Evolutionary conservation across 257 asterid species (phyloP), one percentile per base, ranked within the genome.

Genomic region (Fraxinus excelsior): DNA sequence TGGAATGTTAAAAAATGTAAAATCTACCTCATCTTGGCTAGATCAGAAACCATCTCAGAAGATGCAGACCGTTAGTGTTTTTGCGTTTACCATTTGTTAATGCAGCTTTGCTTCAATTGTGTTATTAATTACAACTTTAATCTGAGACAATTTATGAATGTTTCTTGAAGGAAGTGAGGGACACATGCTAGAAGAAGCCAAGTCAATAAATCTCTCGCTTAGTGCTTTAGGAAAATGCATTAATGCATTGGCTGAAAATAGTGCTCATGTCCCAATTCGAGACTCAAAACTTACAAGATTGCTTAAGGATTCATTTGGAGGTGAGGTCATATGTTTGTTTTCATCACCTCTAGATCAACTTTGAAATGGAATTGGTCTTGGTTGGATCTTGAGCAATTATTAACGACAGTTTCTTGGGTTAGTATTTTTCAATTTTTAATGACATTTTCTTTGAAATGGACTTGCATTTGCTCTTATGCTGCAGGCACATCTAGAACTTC

Each of bases 281-380:
- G 99, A 96, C 87, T 96, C 99, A 25, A 96, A 96, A 84, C 97
- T 96, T 73, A 96, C 99, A 37, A 87, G 99, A 85, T 79, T 96
- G 79, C 99, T 96, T 68, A 94, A 91, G 87, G 99, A 96, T 88
- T 94, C 99, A 76, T 96, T 96, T 91, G 99, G 99, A 89, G 99
- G 99, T 96, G 79, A 86, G 91, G 68, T 77, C 80, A 49, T 75
- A 73, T 76, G 25, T 72, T 72, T 76, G 73, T 68, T 51, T 74
- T 53, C 35, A 23, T 23, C 35, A 14, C 78, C 73, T 81, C 49
- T 44, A 46, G 49, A 49, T 42, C 64, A 71, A 78, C 31, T 44
- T 72, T 81, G 68, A 46, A 49, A 7, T 79, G 42, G 51, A 29
- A 56, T 49, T 40, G 70, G n/a, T 3, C 29, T 73, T 13, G 28